phyloP scores from a whole-genome alignment of 495 filamentous ascomycete species.

The Podospora anserina region DNA sequence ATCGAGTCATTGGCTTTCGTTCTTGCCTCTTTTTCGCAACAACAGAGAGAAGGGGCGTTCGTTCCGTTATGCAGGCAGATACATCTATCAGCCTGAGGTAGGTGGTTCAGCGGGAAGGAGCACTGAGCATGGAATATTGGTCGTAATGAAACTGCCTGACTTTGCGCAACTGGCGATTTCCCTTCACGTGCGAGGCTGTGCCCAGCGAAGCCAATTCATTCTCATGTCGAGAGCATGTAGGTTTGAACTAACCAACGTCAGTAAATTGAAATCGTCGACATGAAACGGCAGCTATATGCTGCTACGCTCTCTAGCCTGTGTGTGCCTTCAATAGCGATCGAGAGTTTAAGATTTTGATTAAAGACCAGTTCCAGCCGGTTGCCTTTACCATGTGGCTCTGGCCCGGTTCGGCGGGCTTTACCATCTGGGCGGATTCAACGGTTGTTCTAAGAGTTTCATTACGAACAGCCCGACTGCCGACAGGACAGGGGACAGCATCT shows the following conservation, averaged over 20 bases:
- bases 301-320: neutral
- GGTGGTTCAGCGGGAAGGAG: no score
- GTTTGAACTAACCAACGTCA: neutral
- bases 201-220: no score
- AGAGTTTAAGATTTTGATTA: neutral
- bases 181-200: no score
- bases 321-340: neutral
- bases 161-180: no score
- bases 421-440: neutral
- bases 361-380: neutral
- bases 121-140: no score
- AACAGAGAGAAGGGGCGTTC: neutral
- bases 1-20: neutral
- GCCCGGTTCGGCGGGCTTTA: neutral
- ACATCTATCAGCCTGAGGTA: no score
- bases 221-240: neutral
- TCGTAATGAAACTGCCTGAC: no score
- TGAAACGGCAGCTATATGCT: conserved; percentile 1
- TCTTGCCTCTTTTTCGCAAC: neutral
- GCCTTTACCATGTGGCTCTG: neutral
- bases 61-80: neutral
- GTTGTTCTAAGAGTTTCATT: neutral
- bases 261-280: neutral
- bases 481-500: no score
- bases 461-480: neutral